Conservation (phyloP, 2,329 filamentous ascomycete genomes). For the Penicillium sumatraense region DNA sequence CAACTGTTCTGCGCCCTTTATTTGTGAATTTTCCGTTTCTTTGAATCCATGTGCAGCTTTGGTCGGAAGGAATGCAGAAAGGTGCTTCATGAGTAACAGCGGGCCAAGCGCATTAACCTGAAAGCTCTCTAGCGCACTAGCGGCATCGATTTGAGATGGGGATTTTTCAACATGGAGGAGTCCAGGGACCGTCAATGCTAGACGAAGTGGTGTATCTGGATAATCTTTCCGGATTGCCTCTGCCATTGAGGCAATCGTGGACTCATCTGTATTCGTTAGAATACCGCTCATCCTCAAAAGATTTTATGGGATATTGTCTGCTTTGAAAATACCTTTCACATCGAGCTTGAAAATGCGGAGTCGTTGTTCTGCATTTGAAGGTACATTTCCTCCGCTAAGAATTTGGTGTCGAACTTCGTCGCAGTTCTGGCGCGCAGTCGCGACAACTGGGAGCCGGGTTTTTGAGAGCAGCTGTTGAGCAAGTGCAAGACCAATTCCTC, state of each 20-base stretch:
- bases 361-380: constrained; percentile 45
- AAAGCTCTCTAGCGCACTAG: constrained; percentile 69
- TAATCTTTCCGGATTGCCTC: constrained; percentile 60
- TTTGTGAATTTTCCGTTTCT: constrained; percentile 7
- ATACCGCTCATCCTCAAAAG: no score
- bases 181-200: constrained; percentile 72
- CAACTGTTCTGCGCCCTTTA: constrained; percentile 14
- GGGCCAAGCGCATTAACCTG: constrained; percentile 75
- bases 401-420: constrained; percentile 55
- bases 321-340: constrained; percentile 59
- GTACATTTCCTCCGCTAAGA: constrained; percentile 54
- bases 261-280: constrained; percentile 57
- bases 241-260: constrained; percentile 62
- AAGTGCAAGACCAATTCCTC: constrained; percentile 67
- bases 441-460: constrained; percentile 62
- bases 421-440: constrained; percentile 62
- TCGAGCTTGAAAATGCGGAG: constrained; percentile 60
- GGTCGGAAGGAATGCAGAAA: constrained; percentile 69
- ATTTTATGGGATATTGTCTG: not conserved
- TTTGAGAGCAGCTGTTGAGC: constrained; percentile 62
- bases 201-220: constrained; percentile 63
- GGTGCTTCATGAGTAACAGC: constrained; percentile 77
- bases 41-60: constrained; percentile 52
- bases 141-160: constrained; percentile 66
- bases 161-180: constrained; percentile 75